Percentiles rank a stretch among this genome's conserved stretches.
Evolutionary conservation across 2,329 filamentous ascomycete genomes (phyloP).

Genomic region (Endothia cerciana): DNA sequence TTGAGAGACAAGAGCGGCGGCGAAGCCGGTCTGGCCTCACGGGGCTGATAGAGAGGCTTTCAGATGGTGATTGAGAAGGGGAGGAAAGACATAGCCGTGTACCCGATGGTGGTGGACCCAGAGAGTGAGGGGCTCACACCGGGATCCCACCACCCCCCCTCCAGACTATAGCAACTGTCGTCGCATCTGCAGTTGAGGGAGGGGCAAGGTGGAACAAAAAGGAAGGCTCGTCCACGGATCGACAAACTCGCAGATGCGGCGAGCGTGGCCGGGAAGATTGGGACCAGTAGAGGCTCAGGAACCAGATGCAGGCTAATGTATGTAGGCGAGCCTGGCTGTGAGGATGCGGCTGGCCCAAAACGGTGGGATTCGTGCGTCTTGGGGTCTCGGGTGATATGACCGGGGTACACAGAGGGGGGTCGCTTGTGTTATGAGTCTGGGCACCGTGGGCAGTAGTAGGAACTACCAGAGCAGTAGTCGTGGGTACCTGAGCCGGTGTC

Average conservation of each 20-base stretch:
- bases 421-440: slow-evolving; percentile 38
- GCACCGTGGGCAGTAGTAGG: slow-evolving; percentile 48
- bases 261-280: slow-evolving; percentile 17
- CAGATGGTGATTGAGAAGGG: neutral
- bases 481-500: slow-evolving; percentile 40
- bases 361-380: slow-evolving; percentile 27
- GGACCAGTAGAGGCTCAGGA: slow-evolving; percentile 20
- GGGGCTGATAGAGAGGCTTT: neutral
- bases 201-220: neutral
- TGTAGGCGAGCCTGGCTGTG: slow-evolving; percentile 27
- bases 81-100: neutral
- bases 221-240: slow-evolving; percentile 5
- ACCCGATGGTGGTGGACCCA: neutral
- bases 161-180: neutral
- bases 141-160: neutral
- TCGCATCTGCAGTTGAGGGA: slow-evolving; percentile 4
- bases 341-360: slow-evolving; percentile 36
- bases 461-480: slow-evolving; percentile 50
- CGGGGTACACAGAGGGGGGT: neutral
- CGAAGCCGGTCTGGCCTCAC: neutral
- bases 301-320: slow-evolving; percentile 24
- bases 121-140: neutral
- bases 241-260: slow-evolving; percentile 11
- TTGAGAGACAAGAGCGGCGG: neutral
- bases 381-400: slow-evolving; percentile 8